Percentiles rank a stretch among this genome's conserved stretches.
Conservation (phyloP, 352 stramenopile genomes). For the Phytophthora chlamydospora region DNA sequence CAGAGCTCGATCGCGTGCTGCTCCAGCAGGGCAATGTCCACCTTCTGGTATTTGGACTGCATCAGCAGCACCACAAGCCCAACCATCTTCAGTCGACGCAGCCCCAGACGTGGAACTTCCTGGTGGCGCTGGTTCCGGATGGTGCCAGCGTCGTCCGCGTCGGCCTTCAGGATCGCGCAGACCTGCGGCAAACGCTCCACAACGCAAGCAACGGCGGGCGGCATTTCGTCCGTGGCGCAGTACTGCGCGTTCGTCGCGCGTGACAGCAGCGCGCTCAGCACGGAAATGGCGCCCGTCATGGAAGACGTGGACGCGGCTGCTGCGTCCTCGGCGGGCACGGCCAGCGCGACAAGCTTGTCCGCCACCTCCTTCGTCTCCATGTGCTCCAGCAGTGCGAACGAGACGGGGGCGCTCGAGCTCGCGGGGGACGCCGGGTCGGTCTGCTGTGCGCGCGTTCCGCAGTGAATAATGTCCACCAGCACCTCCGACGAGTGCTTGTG, state of each 20-base stretch:
- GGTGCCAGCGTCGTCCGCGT: constrained; percentile 67
- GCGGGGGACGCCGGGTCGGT: constrained; percentile 69
- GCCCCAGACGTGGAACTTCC: constrained; percentile 69
- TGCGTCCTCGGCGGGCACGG: constrained; percentile 45
- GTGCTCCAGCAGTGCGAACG: constrained; percentile 77
- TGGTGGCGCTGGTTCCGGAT: constrained; percentile 80
- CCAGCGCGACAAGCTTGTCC: constrained; percentile 68
- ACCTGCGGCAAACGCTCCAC: constrained; percentile 71
- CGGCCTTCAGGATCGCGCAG: constrained; percentile 62
- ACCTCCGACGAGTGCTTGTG: constrained; percentile 88
- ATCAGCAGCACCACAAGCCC: constrained; percentile 79
- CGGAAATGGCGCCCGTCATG: constrained; percentile 81
- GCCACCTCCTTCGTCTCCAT: constrained; percentile 78
- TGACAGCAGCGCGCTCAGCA: constrained; percentile 78
- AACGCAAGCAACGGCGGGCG: constrained; percentile 55
- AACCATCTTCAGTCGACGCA: constrained; percentile 85
- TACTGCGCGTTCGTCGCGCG: constrained; percentile 84
- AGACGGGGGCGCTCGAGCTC: constrained; percentile 56
- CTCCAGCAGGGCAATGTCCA: constrained; percentile 70
- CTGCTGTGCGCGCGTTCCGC: constrained; percentile 75
- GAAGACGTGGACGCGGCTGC: constrained; percentile 57
- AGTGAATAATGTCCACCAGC: constrained; percentile 88
- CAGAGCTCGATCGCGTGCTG: constrained; percentile 77
- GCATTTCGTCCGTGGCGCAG: constrained; percentile 65
- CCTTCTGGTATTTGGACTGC: constrained; percentile 85